phyloP scores from a whole-genome alignment of 192 early-diverging fungal species.

The Umbelopsis sp. region DNA sequence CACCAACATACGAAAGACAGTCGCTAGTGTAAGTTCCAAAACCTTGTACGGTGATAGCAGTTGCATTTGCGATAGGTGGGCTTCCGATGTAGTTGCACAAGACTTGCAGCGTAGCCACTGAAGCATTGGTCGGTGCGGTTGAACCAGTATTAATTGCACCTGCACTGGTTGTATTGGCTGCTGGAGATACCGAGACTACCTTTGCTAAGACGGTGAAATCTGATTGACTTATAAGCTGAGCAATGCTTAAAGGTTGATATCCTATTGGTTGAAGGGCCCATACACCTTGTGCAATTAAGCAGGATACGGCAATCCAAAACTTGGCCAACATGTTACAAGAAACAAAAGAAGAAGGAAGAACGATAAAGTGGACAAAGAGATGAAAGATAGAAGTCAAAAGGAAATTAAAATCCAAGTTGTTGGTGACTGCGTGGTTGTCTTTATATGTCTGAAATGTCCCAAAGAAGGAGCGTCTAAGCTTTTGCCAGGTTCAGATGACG shows the following conservation, averaged over 20 bases:
- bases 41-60: background rate
- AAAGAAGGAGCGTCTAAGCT: background rate
- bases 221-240: background rate
- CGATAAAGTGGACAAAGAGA: background rate
- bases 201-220: background rate
- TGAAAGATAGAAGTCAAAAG: no score
- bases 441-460: background rate
- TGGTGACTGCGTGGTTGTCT: background rate
- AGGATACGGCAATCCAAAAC: background rate
- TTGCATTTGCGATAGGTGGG: background rate
- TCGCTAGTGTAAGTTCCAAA: slow-evolving; percentile 13
- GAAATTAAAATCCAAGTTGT: no score
- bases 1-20: background rate
- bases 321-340: background rate
- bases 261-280: background rate
- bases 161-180: background rate
- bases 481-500: no score
- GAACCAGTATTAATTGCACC: background rate
- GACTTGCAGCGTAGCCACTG: background rate
- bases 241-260: background rate
- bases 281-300: background rate
- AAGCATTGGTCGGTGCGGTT: slow-evolving; percentile 2
- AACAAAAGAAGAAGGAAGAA: background rate
- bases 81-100: slow-evolving; percentile 12
- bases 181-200: background rate